Percentiles rank a stretch among this genome's conserved stretches.
Conservation (phyloP, 1,139 yeast species). For the Eremothecium coryli region DNA sequence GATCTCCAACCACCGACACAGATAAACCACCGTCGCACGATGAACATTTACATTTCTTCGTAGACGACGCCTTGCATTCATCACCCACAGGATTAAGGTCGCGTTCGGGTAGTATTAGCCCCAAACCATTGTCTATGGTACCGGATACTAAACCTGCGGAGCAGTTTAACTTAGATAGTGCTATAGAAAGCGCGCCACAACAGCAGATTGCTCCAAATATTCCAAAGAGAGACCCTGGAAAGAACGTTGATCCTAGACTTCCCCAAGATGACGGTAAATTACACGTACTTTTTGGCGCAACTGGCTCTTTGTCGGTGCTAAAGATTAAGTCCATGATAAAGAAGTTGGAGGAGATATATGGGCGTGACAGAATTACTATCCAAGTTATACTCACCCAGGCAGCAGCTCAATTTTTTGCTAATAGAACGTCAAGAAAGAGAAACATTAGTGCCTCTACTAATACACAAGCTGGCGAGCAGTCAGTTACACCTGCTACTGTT, state of each 20-base stretch:
- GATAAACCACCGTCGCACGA: slow-evolving; percentile 2
- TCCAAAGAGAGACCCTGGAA: slow-evolving; percentile 38
- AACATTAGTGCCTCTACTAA: slow-evolving; percentile 5
- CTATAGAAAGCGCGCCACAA: background rate
- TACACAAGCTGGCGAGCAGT: background rate
- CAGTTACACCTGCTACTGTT: background rate
- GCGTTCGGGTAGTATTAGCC: slow-evolving; percentile 34
- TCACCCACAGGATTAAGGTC: slow-evolving; percentile 22
- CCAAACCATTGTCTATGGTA: slow-evolving; percentile 12
- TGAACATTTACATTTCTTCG: slow-evolving; percentile 67
- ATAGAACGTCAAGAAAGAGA: slow-evolving; percentile 28
- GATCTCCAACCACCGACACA: slow-evolving; percentile 12
- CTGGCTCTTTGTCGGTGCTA: slow-evolving; percentile 76
- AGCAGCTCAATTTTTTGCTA: slow-evolving; percentile 68
- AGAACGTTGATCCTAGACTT: slow-evolving; percentile 65
- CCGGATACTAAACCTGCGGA: slow-evolving; percentile 3
- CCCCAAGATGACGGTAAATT: slow-evolving; percentile 88
- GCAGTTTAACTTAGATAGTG: slow-evolving; percentile 2
- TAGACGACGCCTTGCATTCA: slow-evolving; percentile 56
- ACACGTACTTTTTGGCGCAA: slow-evolving; percentile 80
- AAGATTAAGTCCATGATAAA: slow-evolving; percentile 66
- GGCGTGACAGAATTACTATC: slow-evolving; percentile 58
- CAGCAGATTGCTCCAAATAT: slow-evolving; percentile 18
- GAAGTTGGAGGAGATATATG: slow-evolving; percentile 72
- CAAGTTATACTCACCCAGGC: slow-evolving; percentile 76